phyloP scores from a whole-genome alignment of 78 protist genomes.

The Dictyostelium intermedium region DNA sequence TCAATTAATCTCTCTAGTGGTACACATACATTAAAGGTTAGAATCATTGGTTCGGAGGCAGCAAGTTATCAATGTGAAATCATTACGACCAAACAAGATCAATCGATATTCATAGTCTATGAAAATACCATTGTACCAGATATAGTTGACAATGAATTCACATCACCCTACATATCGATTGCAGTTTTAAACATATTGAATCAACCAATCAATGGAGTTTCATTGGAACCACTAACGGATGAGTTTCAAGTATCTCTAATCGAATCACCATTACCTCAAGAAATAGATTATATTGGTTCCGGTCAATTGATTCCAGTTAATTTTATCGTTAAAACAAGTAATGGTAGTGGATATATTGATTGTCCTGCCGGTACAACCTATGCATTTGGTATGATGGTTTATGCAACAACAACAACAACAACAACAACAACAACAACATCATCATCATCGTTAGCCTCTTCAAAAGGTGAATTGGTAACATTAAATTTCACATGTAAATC shows the following conservation, averaged over 20 bases:
- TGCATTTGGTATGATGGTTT: background rate
- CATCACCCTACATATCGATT: constrained; percentile 34
- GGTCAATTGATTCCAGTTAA: constrained; percentile 64
- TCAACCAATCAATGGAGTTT: background rate
- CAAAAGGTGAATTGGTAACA: background rate
- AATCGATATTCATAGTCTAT: background rate
- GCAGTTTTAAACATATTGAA: constrained; percentile 6
- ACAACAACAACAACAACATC: background rate
- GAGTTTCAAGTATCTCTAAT: background rate
- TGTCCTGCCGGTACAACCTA: background rate
- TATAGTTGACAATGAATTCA: constrained; percentile 23
- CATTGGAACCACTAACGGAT: background rate
- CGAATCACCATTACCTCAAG: background rate
- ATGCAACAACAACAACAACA: too few species aligned
- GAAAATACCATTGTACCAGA: constrained; percentile 31
- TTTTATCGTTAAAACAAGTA: background rate
- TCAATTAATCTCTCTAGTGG: background rate
- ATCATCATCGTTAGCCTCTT: background rate
- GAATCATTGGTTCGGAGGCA: constrained; percentile 29
- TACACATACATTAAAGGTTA: constrained; percentile 22
- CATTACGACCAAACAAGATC: background rate
- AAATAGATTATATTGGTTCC: background rate
- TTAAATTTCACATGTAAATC: constrained; percentile 53
- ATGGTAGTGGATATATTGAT: background rate
- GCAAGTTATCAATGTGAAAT: constrained; percentile 19